These are phyloP conservation scores for Hypomontagnella submonticulosa DNA, from an alignment of 495 filamentous ascomycete genomes.

Conservation along the genomic window DNA sequence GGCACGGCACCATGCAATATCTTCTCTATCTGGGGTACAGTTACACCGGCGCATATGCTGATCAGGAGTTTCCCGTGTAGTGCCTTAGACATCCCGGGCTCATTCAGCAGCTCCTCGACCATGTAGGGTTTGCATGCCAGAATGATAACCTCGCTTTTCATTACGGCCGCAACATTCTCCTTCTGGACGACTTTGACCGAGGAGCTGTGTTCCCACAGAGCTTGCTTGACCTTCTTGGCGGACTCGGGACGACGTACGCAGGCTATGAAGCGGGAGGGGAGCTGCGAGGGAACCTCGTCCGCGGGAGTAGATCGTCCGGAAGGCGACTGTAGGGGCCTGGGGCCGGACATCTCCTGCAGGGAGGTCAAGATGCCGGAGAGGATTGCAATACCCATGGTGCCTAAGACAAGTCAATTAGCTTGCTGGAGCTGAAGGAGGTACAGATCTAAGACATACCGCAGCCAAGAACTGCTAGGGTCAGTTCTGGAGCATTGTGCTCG, in stretches of 20 bases:
- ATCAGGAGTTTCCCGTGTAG: slow-evolving; percentile 83
- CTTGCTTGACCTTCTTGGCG: slow-evolving; percentile 69
- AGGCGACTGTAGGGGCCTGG: slow-evolving; percentile 51
- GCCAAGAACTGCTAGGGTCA: slow-evolving; percentile 77
- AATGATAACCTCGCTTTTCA: slow-evolving; percentile 72
- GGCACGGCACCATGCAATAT: slow-evolving; percentile 63
- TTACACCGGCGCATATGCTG: slow-evolving; percentile 85
- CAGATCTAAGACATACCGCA: slow-evolving; percentile 66
- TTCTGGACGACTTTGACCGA: slow-evolving; percentile 58
- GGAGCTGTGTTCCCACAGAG: slow-evolving; percentile 63
- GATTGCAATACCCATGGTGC: slow-evolving; percentile 87
- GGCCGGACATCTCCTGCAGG: slow-evolving; percentile 59
- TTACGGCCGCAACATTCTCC: slow-evolving; percentile 68
- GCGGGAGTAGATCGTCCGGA: slow-evolving; percentile 62
- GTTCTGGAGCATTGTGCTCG: slow-evolving; percentile 54
- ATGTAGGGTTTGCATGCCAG: slow-evolving; percentile 84
- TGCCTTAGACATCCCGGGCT: slow-evolving; percentile 73
- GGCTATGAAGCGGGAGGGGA: slow-evolving; percentile 79
- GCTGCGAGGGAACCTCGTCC: slow-evolving; percentile 62
- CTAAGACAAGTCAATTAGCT: slow-evolving; percentile 50
- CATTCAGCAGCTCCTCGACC: slow-evolving; percentile 70
- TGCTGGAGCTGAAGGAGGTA: not conserved
- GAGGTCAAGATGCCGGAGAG: slow-evolving; percentile 81
- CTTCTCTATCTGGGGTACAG: slow-evolving; percentile 68
- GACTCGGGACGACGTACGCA: slow-evolving; percentile 73